A percentile compares a stretch with the other conserved stretches of the same genome.
Conservation (phyloP, 2,329 filamentous ascomycete genomes). For the Botryotinia calthae region DNA sequence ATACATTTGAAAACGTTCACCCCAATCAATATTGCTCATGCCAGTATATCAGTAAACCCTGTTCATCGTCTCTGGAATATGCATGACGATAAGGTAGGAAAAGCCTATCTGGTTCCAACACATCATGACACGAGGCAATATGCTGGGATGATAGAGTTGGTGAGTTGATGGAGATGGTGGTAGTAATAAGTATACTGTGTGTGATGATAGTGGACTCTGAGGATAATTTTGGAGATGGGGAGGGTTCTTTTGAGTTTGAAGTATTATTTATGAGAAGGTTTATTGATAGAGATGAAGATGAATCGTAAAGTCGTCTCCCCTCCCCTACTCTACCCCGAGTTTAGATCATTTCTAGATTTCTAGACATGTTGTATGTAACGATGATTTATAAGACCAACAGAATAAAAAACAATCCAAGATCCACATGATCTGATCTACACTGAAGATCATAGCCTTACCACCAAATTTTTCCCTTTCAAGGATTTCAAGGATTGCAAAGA, state of each 20-base stretch:
- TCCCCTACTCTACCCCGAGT: too few relatives aligned
- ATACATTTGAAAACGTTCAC: neutral
- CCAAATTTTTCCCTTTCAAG: neutral
- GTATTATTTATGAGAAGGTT: neutral
- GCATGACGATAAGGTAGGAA: constrained; percentile 9
- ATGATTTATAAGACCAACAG: neutral
- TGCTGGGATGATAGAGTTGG: neutral
- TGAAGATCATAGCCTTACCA: neutral
- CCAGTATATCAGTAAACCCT: neutral
- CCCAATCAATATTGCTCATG: neutral
- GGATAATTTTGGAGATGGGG: neutral
- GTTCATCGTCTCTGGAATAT: neutral
- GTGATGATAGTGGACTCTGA: neutral
- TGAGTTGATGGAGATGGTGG: neutral
- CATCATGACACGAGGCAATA: constrained; percentile 5
- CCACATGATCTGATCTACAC: neutral
- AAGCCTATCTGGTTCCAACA: constrained; percentile 6
- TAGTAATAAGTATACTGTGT: too few relatives aligned
- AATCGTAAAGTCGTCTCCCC: too few relatives aligned
- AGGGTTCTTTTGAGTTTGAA: neutral
- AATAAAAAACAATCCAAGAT: neutral
- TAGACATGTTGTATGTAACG: neutral
- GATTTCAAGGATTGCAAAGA: too few relatives aligned
- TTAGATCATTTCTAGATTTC: neutral
- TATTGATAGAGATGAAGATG: neutral